Evolutionary conservation across 1,139 yeast species (phyloP), one percentile per base, ranked within the genome.

Genomic region (Spathaspora sp.): DNA sequence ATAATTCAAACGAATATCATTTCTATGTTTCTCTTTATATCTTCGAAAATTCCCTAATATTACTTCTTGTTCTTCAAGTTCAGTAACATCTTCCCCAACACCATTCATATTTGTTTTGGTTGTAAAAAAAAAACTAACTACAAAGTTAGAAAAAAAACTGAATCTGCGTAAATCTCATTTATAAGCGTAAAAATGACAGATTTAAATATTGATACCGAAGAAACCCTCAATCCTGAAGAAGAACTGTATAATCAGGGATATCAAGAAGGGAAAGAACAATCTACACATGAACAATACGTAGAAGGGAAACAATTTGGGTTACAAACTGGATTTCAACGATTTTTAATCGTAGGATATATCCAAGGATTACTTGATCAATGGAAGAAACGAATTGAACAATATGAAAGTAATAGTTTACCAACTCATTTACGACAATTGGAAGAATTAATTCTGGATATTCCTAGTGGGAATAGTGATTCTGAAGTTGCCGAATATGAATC

Each of bases 261-360:
- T 43, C 57, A 62, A 43, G 84, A 83, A 39, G 91, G 93, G 1
- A 72, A 70, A 47, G 60, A 61, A 10, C 72, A 70, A 42, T 68
- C 75, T 1, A 65, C 77, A 0, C 57, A 55, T 41, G 68, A 71
- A 39, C 80, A 77, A 41, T 70, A 66, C 45, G 52, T 74, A 1
- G 95, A 87, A 60, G 96, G 96, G 1, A 82, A 82, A 54, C 88
- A 85, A 53, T 85, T 77, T 57, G 96, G 96, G 0, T 73, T 85
- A 44, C 95, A 88, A 57, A 84, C 89, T 0, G 95, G 90, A 0
- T 86, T 81, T 57, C 91, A 86, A 61, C 68, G 91, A 50, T 85
- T 76, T 54, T 56, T 84, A 11, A 64, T 85, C 0, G 61, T 86
- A 3, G 95, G 95, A 0, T 80, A 84, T 45, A 72, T 87, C 5